Base-by-base conservation (phyloP, 345 rosid genomes). In the Bruguiera sexangula region DNA sequence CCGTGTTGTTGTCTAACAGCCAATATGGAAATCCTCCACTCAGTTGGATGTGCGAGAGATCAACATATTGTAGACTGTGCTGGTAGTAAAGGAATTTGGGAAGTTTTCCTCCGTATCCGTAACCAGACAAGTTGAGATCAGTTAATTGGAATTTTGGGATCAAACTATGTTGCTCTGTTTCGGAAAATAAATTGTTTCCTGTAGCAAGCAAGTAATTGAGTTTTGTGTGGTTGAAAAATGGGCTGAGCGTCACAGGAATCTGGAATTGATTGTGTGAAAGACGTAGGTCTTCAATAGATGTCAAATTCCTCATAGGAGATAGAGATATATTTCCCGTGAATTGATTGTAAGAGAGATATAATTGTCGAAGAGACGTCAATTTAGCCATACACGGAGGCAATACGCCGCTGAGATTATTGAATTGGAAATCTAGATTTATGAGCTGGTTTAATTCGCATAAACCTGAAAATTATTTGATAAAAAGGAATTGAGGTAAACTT, bases 1-100 rank as follows among this genome's bases (percentile, higher is more conserved):
- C 32, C 24, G 72, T 43, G 32, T 82, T 82, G 66, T 79, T 82
- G 19, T n/a, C 16, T 3, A 82, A 30, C 50, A 79, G 59, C 85
- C 85, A 82, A 46, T 4, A 0, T 6, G 79, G 83, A 31, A 77
- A 60, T 4, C 22, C 46, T 29, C 66, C 77, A 0, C 3, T 39
- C 16, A 81, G 7, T 2, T n/a, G 9, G 15, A 18, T 30, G 1
- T 39, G 6, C 11, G 60, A 60, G 2, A 77, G 67, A 39, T 58
- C 65, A 56, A 74, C 39, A 1, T 0, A 0, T 31, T 29, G 48
- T 39, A 81, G 39, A 13, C 69, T 51, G 36, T 65, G 20, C 1
- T 77, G 79, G 1, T 61, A 4, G 6, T 21, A 21, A 1, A 77
- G 62, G 29, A 81, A 81, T 20, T 13, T 51, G 4, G 73, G 79